Evolutionary conservation across 192 early-diverging fungal genomes (phyloP), one percentile per base, ranked within the genome.

Genomic region (Dispira simplex): DNA sequence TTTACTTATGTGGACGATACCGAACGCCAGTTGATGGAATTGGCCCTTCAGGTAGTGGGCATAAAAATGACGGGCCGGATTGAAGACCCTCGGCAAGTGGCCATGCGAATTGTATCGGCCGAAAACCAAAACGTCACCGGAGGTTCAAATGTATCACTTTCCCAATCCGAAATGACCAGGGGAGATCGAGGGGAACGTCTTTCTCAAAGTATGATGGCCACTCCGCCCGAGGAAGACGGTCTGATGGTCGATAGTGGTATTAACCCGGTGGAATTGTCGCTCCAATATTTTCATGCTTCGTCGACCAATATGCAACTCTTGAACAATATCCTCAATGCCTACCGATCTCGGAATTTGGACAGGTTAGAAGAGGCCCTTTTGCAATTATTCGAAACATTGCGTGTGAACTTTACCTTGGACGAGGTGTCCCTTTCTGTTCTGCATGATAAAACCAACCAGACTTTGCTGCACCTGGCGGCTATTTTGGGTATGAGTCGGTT

Each of bases 11-110:
- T 77, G 39, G 77, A 82, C 63, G 84, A 95, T 67, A 79, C 88
- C 23, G 94, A 97, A 70, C 81, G 87, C 46, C 87, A 89, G n/a
- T 69, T 97, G 63, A 83, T 93, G 71, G 92, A 94, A 66, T 79
- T 97, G 23, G 87, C 91, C 4, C 74, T 97, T 56, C 90, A 92
- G 55, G 84, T 93, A 0, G 83, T 93, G 0, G 94, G 94, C 20
- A 66, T 97, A 63, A 78, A 86, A 66, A 85, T 89, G 77, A 85
- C 81, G 1, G 90, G 84, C n/a, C 84, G 83, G 65, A 60, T 90
- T 45, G 86, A 89, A 49, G 81, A 87, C 70, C 85, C 89, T 11
- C 73, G 86, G 20, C 73, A 85, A 46, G 80, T 89, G 57, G 89
- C 89, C 14, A 76, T 86, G 80, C 72, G 75, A 6, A 85, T 84